phyloP scores from a whole-genome alignment of 768 basidiomycete species.

The Leucocoprinus sp. region DNA sequence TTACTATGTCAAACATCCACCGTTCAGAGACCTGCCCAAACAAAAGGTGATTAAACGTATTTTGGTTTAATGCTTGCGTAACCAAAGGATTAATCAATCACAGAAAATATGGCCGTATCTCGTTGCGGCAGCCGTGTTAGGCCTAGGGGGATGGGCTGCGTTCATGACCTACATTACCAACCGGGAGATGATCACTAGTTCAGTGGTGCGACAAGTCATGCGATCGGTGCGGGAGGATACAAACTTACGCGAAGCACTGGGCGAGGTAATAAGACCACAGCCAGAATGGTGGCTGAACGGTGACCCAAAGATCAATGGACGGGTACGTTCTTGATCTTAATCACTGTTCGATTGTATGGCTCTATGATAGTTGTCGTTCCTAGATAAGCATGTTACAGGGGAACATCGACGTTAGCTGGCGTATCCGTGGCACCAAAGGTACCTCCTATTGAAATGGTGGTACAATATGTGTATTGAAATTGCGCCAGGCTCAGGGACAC shows the following conservation, averaged over 20 bases:
- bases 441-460: constrained; percentile 14
- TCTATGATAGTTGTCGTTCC: background rate
- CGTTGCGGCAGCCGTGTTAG: constrained; percentile 39
- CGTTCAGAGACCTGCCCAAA: constrained; percentile 25
- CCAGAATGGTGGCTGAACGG: constrained; percentile 73
- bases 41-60: constrained; percentile 20
- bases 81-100: too few relatives aligned
- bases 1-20: constrained; percentile 15
- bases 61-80: too few relatives aligned
- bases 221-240: constrained; percentile 46
- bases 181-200: constrained; percentile 70
- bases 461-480: background rate
- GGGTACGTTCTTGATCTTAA: constrained; percentile 37
- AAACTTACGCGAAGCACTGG: constrained; percentile 44
- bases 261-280: constrained; percentile 57
- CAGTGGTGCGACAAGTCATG: constrained; percentile 61
- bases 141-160: constrained; percentile 54
- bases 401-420: constrained; percentile 70
- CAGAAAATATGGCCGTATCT: constrained; percentile 54
- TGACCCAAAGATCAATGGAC: constrained; percentile 61
- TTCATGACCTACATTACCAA: constrained; percentile 69
- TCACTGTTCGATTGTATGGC: too few relatives aligned
- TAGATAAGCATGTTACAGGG: constrained; percentile 71
- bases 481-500: constrained; percentile 53
- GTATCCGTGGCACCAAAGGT: constrained; percentile 68